phyloP scores from a whole-genome alignment of 768 basidiomycete genomes.

The Boletus tomentosulus region DNA sequence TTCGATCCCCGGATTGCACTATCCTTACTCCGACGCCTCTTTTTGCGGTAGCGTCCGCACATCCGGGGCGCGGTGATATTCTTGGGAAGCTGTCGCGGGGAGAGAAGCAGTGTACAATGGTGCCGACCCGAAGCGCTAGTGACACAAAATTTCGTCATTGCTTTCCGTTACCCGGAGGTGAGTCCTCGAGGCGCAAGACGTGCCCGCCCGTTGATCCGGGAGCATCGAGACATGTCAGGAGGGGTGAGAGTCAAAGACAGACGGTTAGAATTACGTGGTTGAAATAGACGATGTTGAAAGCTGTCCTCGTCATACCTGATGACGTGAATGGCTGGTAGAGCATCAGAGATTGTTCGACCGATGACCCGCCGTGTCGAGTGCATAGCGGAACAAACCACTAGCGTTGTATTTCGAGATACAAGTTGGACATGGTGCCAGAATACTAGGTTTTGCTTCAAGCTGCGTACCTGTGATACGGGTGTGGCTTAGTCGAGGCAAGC shows the following conservation, averaged over 20 bases:
- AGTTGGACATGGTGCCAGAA: too few relatives aligned
- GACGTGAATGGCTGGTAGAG: too few relatives aligned
- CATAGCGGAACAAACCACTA: too few relatives aligned
- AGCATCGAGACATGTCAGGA: neutral
- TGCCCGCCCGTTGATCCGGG: too few relatives aligned
- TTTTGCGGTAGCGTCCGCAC: neutral
- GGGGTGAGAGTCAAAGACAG: neutral
- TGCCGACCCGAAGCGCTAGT: neutral
- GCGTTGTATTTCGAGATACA: too few relatives aligned
- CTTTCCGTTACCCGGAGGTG: neutral
- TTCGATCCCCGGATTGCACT: constrained; percentile 6
- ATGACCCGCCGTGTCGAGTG: too few relatives aligned
- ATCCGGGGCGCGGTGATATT: neutral
- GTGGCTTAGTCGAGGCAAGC: too few relatives aligned
- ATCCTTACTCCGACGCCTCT: constrained; percentile 10
- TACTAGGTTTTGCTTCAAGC: too few relatives aligned
- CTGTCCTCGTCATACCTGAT: too few relatives aligned
- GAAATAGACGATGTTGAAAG: too few relatives aligned
- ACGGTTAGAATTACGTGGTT: neutral
- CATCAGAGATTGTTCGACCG: too few relatives aligned
- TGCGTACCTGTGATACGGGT: too few relatives aligned
- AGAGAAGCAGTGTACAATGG: neutral
- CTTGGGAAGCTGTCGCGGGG: neutral
- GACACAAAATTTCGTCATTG: neutral
- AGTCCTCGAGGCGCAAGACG: neutral